A percentile compares a stretch with the other conserved stretches of the same genome.
Conservation (phyloP, 805 yeast species). For the Spathaspora sp. region DNA sequence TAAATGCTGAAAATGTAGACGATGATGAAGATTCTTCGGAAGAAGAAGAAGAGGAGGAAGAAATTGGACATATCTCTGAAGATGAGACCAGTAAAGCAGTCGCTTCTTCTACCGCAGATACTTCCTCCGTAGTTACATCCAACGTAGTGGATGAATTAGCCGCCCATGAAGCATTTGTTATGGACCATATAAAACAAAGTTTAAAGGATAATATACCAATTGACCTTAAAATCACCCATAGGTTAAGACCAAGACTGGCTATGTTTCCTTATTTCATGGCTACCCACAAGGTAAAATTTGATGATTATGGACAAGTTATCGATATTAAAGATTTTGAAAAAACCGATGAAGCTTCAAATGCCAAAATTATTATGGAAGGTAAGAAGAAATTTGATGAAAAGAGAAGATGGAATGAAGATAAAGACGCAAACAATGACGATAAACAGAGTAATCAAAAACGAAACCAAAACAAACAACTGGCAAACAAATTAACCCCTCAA, state of each 20-base stretch:
- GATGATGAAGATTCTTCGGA: conserved; percentile 33
- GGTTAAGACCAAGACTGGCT: conserved; percentile 48
- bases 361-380: conserved; percentile 33
- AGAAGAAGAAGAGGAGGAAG: conserved; percentile 28
- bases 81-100: conserved; percentile 18
- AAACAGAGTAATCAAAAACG: conserved; percentile 10
- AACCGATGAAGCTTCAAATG: conserved; percentile 45
- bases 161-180: conserved; percentile 37
- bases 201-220: conserved; percentile 45
- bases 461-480: conserved; percentile 10
- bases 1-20: conserved; percentile 32
- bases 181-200: conserved; percentile 33
- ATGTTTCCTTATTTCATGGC: conserved; percentile 69
- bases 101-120: background rate
- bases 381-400: conserved; percentile 34
- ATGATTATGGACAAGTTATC: conserved; percentile 85
- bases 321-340: conserved; percentile 60
- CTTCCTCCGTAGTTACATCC: background rate
- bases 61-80: conserved; percentile 9
- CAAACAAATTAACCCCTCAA: conserved; percentile 38
- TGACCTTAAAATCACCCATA: conserved; percentile 47
- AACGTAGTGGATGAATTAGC: conserved; percentile 27
- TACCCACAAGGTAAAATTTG: conserved; percentile 53
- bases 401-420: conserved; percentile 13
- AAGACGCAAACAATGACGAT: conserved; percentile 12